Percentiles rank a stretch among this genome's conserved stretches.
Conservation (phyloP, 2,329 filamentous ascomycete genomes). For the Leptographium galeiforme region DNA sequence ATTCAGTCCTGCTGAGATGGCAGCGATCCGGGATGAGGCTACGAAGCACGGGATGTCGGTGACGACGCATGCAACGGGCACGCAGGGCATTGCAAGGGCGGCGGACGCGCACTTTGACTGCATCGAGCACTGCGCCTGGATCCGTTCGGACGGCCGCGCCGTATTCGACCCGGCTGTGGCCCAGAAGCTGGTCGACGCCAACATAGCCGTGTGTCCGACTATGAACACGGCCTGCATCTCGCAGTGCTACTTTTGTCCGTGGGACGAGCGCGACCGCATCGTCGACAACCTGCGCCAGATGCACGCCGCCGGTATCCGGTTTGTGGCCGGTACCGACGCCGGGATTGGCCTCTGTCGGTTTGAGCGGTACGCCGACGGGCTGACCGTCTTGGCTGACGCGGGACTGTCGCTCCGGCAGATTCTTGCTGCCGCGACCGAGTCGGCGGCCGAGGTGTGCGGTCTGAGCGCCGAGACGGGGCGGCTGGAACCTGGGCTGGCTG, state of each 20-base stretch:
- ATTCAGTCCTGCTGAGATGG: conserved; percentile 6
- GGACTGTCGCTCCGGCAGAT: conserved; percentile 7
- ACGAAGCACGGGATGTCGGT: conserved; percentile 4
- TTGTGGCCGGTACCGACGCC: conserved; percentile 7
- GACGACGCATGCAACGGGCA: conserved; percentile 9
- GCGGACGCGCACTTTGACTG: conserved; percentile 8
- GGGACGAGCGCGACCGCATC: conserved; percentile 6
- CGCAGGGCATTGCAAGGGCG: conserved; percentile 8
- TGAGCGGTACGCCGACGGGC: conserved; percentile 9
- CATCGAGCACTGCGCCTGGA: conserved; percentile 11
- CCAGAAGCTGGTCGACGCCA: conserved; percentile 4
- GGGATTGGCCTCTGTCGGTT: conserved; percentile 8
- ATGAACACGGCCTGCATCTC: conserved; percentile 11
- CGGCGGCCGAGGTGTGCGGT: conserved; percentile 5
- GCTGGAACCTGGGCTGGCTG: conserved; percentile 5
- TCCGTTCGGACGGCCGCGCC: conserved; percentile 3
- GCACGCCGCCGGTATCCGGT: conserved; percentile 4
- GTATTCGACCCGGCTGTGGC: conserved; percentile 5
- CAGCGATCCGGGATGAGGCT: conserved; percentile 8
- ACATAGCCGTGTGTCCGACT: conserved; percentile 10
- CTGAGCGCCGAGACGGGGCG: conserved; percentile 6
- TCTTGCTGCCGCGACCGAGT: conserved; percentile 3
- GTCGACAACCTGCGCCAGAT: conserved; percentile 6
- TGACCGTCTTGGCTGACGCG: conserved; percentile 6
- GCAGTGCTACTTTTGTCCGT: conserved; percentile 9